Evolutionary conservation across 2,329 filamentous ascomycete species (phyloP).

Genomic region (Arthroderma sp.): DNA sequence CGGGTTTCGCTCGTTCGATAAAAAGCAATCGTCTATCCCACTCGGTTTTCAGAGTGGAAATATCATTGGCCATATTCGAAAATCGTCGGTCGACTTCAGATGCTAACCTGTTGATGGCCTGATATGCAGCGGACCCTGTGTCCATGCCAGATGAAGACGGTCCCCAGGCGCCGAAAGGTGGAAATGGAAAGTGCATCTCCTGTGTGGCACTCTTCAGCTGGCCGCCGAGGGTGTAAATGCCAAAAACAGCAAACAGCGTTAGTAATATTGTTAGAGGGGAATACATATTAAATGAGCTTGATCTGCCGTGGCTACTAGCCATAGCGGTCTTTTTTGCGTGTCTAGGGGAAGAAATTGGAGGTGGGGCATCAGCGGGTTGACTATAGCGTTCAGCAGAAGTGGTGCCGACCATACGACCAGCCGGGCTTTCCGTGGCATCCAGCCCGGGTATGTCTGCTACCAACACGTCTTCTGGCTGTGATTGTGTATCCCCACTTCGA

Average conservation of each 20-base stretch:
- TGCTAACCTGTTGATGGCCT: constrained; percentile 9
- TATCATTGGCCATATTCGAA: constrained; percentile 8
- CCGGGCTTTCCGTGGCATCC: too few species aligned
- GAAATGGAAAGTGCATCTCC: constrained; percentile 8
- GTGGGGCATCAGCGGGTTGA: too few species aligned
- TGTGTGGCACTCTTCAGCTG: constrained; percentile 8
- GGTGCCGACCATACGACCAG: too few species aligned
- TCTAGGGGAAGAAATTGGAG: too few species aligned
- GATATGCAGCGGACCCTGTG: constrained; percentile 3
- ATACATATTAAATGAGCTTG: background rate
- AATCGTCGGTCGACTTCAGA: constrained; percentile 10
- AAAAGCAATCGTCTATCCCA: constrained; percentile 8
- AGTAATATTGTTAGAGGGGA: constrained; percentile 7
- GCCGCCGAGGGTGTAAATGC: constrained; percentile 9
- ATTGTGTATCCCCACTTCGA: too few species aligned
- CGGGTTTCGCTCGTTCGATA: constrained; percentile 6
- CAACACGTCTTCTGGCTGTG: too few species aligned
- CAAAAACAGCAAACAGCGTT: constrained; percentile 9
- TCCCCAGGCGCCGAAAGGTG: background rate
- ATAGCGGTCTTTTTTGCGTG: too few species aligned
- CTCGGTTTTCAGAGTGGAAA: constrained; percentile 9
- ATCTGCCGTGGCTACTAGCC: too few species aligned
- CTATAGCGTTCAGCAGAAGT: too few species aligned
- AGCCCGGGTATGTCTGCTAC: too few species aligned
- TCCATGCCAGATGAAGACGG: background rate